Evolutionary conservation across 2,329 filamentous ascomycete species (phyloP), one percentile per base, ranked within the genome.

Genomic region (Corniculantispora saksenae): DNA sequence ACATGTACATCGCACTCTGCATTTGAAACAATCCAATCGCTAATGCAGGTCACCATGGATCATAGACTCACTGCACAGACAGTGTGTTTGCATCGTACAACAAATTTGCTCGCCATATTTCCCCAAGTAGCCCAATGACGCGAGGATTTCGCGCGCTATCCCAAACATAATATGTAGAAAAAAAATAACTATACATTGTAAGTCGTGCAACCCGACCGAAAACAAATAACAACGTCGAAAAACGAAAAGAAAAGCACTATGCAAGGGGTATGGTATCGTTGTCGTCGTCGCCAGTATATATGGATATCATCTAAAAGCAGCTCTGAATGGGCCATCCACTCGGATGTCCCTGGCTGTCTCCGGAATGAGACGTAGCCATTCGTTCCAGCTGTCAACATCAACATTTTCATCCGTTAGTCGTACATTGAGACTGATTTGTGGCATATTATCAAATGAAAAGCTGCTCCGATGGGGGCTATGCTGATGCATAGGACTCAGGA

Each of bases 331-430:
- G 3, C 82, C 82, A 27, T 87, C 84, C 51, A 86, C 80, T 72
- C 82, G 84, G 63, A 86, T 78, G 65, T 86, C 84, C 69, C 77
- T 81, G 68, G 87, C 80, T 9, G 83, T 82, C 64, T 86, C 83
- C 2, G 85, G 85, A 80, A 87, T 84, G 70, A 84, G 76, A 25
- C 85, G 81, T 67, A 88, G 73, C 84, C 85, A 87, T 70, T 87
- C 84, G 62, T 81, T 78, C 84, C 85, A 86, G 63, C 75, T 81
- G 59, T 87, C 84, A 61, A 82, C 72, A 66, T 84, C 81, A 66
- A 85, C 74, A 35, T 79, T 78, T 27, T 84, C 83, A 48, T 86
- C 84, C 2, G 79, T 78, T 50, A 87, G 73, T 29, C 81, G 78
- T 63, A 87, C 79, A 12, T 81, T 82, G 9, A 88, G 71, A 60